Conservation (phyloP, 441 rosid species). For the Syzygium syzygioides region DNA sequence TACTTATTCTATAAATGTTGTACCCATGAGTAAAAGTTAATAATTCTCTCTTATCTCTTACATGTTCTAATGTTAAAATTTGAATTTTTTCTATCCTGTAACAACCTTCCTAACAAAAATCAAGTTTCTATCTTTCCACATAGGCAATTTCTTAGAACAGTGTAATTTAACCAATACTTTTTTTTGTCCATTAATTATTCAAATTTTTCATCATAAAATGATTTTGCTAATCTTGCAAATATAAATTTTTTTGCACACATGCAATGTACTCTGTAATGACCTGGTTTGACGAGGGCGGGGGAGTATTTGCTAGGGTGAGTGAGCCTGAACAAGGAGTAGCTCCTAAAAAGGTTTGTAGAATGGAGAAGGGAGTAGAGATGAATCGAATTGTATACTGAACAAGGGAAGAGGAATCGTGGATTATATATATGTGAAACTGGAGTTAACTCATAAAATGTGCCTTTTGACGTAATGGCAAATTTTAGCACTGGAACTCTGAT, state of each 20-base stretch:
- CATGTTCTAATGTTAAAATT: not conserved
- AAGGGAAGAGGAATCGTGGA: not conserved
- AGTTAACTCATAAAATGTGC: not conserved
- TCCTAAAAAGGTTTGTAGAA: too few relatives aligned
- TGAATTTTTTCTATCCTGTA: not conserved
- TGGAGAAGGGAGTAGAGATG: not conserved
- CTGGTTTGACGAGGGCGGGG: too few relatives aligned
- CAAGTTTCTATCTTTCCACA: not conserved
- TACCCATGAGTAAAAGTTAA: not conserved
- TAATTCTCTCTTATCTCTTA: not conserved
- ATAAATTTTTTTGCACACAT: not conserved
- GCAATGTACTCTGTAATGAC: not conserved
- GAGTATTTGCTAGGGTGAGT: not conserved
- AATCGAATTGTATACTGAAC: not conserved
- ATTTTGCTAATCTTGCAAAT: not conserved
- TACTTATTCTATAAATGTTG: not conserved
- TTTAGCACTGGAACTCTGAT: not conserved
- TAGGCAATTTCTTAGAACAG: not conserved
- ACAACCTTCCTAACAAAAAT: not conserved
- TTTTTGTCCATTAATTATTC: not conserved
- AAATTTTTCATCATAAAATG: not conserved
- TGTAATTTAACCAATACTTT: not conserved
- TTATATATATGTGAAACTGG: not conserved
- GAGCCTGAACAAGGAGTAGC: not conserved
- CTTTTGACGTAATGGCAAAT: not conserved